Base-by-base conservation (phyloP, 768 basidiomycete species). In the Russula foetens region DNA sequence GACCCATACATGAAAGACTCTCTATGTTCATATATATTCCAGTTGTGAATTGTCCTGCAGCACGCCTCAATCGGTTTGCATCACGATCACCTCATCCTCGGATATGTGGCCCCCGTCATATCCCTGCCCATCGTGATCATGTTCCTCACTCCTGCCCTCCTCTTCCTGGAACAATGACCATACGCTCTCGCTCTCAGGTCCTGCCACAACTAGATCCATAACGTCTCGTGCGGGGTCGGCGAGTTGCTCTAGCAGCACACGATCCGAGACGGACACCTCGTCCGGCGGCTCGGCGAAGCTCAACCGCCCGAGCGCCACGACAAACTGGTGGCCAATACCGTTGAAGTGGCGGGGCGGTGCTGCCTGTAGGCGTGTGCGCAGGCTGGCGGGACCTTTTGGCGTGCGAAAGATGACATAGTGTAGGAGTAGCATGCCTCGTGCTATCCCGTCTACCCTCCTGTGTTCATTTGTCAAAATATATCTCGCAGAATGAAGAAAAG, bases 251-350 rank as follows among this genome's bases (percentile, higher is more conserved):
- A 73, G 58, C 44, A 52, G 29, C 28, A 50, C 38, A 12, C 44
- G 53, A 23, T 68, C 67, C 55, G 57, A 62, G n/a, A 46, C 33
- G 3, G 61, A 59, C 9, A 69, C 54, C 63, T 65, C 67, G 7
- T 65, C 62, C 1, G 73, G 71, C 8, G 68, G 58, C n/a, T 64
- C 66, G 3, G 85, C 83, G 60, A 82, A 91, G 58, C 85, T 83
- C 49, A 93, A 73, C 62, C 90, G 79, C 41, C 90, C 87, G 56
- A 93, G 81, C 0, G 84, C 81, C n/a, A 90, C 83, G 29, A 84
- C 81, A 68, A 90, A 91, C 69, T 84, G 77, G 65, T 92, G 84
- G 14, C 76, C 76, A 28, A 88, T 71, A 33, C 84, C 84, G 65
- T 80, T 83, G 68, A 86, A 85, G 29, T 76, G 74, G 33, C 82